phyloP scores from a whole-genome alignment of 2,329 filamentous ascomycete genomes.

The Metarhizium guizhouense region DNA sequence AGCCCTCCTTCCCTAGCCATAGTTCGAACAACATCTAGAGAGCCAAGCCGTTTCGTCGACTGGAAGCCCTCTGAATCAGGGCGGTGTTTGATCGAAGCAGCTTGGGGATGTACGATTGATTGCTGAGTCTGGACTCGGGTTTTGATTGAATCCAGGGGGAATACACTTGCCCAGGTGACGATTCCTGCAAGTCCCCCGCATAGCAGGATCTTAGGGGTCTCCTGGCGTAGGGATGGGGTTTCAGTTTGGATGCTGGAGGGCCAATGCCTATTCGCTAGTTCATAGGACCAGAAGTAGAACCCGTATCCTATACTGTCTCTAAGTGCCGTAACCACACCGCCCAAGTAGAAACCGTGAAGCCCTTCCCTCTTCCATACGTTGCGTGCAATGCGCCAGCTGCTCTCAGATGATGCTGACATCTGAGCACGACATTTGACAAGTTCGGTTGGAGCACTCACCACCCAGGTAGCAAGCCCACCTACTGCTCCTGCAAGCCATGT shows the following conservation, averaged over 20 bases:
- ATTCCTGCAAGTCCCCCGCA: slow-evolving; percentile 85
- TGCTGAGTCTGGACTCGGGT: slow-evolving; percentile 78
- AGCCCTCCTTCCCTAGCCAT: slow-evolving; percentile 57
- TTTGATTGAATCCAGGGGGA: slow-evolving; percentile 87
- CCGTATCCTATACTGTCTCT: slow-evolving; percentile 90
- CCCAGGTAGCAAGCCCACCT: slow-evolving; percentile 77
- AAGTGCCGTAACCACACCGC: slow-evolving; percentile 71
- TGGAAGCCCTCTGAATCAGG: neutral
- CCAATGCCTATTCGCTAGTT: slow-evolving; percentile 57
- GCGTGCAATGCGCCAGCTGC: slow-evolving; percentile 55
- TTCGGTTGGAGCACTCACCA: slow-evolving; percentile 81
- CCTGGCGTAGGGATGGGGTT: slow-evolving; percentile 24
- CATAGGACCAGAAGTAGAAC: slow-evolving; percentile 95
- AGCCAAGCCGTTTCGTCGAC: slow-evolving; percentile 29
- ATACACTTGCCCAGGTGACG: slow-evolving; percentile 82
- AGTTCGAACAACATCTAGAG: slow-evolving; percentile 54
- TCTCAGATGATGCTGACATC: slow-evolving; percentile 39
- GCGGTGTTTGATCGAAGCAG: neutral
- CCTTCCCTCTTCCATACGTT: slow-evolving; percentile 49
- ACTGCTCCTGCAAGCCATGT: slow-evolving; percentile 73
- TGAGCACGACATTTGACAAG: slow-evolving; percentile 85
- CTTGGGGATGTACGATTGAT: slow-evolving; percentile 9
- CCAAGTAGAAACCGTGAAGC: slow-evolving; percentile 68
- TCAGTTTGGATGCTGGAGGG: slow-evolving; percentile 21
- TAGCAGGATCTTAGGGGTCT: slow-evolving; percentile 58